Evolutionary conservation across 2,329 filamentous ascomycete genomes (phyloP).

Genomic region (Aureobasidium sp.): DNA sequence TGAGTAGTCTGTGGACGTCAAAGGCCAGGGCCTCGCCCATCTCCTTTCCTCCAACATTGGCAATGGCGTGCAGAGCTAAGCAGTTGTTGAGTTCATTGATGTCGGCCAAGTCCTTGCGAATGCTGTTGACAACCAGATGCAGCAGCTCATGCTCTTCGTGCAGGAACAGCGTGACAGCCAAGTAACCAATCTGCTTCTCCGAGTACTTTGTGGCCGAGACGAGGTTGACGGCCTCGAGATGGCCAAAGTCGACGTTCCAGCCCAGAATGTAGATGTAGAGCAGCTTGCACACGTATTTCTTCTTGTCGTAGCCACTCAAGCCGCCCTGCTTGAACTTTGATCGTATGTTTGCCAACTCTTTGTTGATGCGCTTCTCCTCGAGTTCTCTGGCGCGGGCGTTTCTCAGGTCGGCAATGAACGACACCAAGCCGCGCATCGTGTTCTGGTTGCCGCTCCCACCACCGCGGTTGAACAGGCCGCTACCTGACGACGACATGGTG

Average conservation of each 20-base stretch:
- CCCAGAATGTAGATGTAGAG: constrained; percentile 98
- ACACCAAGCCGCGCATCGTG: constrained; percentile 63
- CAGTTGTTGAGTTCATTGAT: constrained; percentile 98
- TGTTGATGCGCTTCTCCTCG: constrained; percentile 99
- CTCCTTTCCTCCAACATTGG: constrained; percentile 91
- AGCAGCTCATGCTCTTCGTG: constrained; percentile 95
- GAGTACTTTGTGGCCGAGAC: constrained; percentile 97
- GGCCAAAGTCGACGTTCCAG: constrained; percentile 98
- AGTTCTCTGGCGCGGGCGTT: constrained; percentile 92
- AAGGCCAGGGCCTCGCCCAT: constrained; percentile 90
- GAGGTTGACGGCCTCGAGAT: constrained; percentile 94
- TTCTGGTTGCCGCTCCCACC: constrained; percentile 25
- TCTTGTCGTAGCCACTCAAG: constrained; percentile 95
- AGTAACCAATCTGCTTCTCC: constrained; percentile 97
- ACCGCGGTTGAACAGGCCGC: constrained; percentile 29
- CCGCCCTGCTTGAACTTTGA: constrained; percentile 90
- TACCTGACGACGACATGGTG: constrained; percentile 21
- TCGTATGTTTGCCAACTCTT: constrained; percentile 95
- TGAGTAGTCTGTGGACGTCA: constrained; percentile 88
- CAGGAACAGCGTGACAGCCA: constrained; percentile 93
- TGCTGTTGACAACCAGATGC: constrained; percentile 95
- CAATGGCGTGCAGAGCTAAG: constrained; percentile 90
- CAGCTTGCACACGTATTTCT: constrained; percentile 99
- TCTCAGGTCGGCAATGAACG: constrained; percentile 94
- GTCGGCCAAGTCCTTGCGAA: constrained; percentile 89